Evolutionary conservation across 2,329 filamentous ascomycete species (phyloP).

Genomic region (Zarea fungicola): DNA sequence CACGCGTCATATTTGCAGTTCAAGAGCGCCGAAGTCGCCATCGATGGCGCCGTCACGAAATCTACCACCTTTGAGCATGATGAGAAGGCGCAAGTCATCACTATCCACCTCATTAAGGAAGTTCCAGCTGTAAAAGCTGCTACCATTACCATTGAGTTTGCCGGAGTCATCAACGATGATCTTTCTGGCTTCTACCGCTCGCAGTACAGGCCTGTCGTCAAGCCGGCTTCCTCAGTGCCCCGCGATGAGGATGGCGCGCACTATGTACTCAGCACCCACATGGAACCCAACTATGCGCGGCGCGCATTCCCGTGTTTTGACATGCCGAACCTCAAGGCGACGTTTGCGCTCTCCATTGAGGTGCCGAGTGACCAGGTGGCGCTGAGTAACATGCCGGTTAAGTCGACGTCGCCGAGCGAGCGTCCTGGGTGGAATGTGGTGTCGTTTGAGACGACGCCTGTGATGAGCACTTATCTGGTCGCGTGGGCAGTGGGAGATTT

Average conservation of each 20-base stretch:
- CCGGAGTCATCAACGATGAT: slow-evolving; percentile 77
- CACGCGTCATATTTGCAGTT: too few species aligned
- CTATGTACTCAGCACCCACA: slow-evolving; percentile 89
- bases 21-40: too few species aligned
- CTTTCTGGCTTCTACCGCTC: slow-evolving; percentile 93
- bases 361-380: slow-evolving; percentile 83
- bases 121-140: slow-evolving; percentile 63
- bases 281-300: slow-evolving; percentile 91
- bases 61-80: slow-evolving; percentile 75
- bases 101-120: slow-evolving; percentile 67
- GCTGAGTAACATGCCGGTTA: slow-evolving; percentile 91
- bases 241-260: slow-evolving; percentile 57
- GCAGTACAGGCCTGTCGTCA: slow-evolving; percentile 80
- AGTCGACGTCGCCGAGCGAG: slow-evolving; percentile 52
- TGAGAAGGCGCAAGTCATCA: slow-evolving; percentile 75
- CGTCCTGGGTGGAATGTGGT: slow-evolving; percentile 64
- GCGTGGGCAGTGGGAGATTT: slow-evolving; percentile 97
- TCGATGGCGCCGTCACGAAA: too few species aligned
- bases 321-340: slow-evolving; percentile 93
- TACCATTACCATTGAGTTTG: slow-evolving; percentile 64
- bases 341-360: slow-evolving; percentile 90
- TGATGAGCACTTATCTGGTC: slow-evolving; percentile 88
- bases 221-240: slow-evolving; percentile 71
- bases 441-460: slow-evolving; percentile 74
- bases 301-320: slow-evolving; percentile 97